These are phyloP conservation scores for Pulveroboletus sp. DNA, from an alignment of 768 basidiomycete genomes.

Conservation along the genomic window DNA sequence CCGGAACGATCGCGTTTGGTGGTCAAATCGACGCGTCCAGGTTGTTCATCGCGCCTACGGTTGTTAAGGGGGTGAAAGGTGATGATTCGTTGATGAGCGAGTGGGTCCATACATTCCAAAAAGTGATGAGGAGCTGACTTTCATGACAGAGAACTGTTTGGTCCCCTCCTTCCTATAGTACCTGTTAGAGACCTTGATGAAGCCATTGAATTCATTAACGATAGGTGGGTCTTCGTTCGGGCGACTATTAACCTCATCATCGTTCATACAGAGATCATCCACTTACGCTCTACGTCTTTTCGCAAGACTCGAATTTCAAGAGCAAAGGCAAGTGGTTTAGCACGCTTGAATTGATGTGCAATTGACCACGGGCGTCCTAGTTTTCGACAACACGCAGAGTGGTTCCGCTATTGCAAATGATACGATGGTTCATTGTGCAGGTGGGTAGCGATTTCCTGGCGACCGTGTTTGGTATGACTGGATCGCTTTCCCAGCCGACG, in stretches of 20 bases:
- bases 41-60: slow-evolving; percentile 66
- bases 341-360: not conserved
- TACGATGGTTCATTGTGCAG: slow-evolving; percentile 51
- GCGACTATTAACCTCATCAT: not conserved
- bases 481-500: slow-evolving; percentile 38
- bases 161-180: slow-evolving; percentile 73
- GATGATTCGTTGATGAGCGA: slow-evolving; percentile 76
- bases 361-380: slow-evolving; percentile 30
- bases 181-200: slow-evolving; percentile 66
- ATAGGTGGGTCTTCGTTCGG: slow-evolving; percentile 35
- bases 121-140: not conserved
- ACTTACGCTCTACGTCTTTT: slow-evolving; percentile 74
- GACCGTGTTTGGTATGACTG: not conserved
- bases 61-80: slow-evolving; percentile 55
- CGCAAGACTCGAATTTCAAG: slow-evolving; percentile 53
- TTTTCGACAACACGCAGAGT: slow-evolving; percentile 65
- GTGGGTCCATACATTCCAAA: slow-evolving; percentile 36
- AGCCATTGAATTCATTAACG: slow-evolving; percentile 65
- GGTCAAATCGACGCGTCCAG: slow-evolving; percentile 55
- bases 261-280: slow-evolving; percentile 56
- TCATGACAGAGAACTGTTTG: slow-evolving; percentile 68
- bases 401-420: slow-evolving; percentile 73
- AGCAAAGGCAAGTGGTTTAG: slow-evolving; percentile 44
- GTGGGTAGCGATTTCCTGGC: slow-evolving; percentile 31
- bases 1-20: slow-evolving; percentile 62